A percentile compares a stretch with the other conserved stretches of the same genome.
phyloP scores from a whole-genome alignment of 805 yeast species.

The Metschnikowia anglica region DNA sequence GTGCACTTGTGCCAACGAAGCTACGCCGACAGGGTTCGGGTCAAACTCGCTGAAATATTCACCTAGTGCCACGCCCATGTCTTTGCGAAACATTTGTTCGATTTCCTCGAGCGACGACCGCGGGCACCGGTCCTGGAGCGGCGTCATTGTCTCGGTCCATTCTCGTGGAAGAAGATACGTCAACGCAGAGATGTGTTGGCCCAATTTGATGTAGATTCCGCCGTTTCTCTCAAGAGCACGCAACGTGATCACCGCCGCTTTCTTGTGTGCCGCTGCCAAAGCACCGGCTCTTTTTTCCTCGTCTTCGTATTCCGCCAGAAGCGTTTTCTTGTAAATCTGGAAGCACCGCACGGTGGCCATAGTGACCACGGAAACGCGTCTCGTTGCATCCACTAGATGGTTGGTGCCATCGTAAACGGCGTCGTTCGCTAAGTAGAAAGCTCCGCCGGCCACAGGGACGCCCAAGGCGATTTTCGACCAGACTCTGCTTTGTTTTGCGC shows the following conservation, averaged over 20 bases:
- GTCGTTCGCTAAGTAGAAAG: slow-evolving; percentile 39
- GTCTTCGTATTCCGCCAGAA: slow-evolving; percentile 43
- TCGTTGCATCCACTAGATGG: slow-evolving; percentile 37
- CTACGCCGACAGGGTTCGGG: slow-evolving; percentile 84
- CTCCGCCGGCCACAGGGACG: slow-evolving; percentile 10
- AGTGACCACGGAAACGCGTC: slow-evolving; percentile 62
- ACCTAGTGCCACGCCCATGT: slow-evolving; percentile 58
- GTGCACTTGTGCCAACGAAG: slow-evolving; percentile 96
- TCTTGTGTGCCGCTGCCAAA: slow-evolving; percentile 62
- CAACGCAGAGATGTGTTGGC: slow-evolving; percentile 92
- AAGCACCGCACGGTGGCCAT: slow-evolving; percentile 75
- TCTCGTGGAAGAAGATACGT: slow-evolving; percentile 87
- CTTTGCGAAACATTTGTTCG: slow-evolving; percentile 60
- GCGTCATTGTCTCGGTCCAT: slow-evolving; percentile 95
- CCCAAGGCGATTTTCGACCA: slow-evolving; percentile 16
- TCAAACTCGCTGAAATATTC: slow-evolving; percentile 70
- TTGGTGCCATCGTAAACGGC: slow-evolving; percentile 31
- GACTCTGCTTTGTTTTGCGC: slow-evolving; percentile 1
- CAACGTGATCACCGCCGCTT: slow-evolving; percentile 77
- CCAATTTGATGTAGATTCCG: slow-evolving; percentile 89
- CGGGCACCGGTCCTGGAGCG: slow-evolving; percentile 90
- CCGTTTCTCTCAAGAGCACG: slow-evolving; percentile 81
- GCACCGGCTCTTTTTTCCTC: slow-evolving; percentile 48
- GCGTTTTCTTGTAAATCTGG: slow-evolving; percentile 58
- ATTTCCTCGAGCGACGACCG: slow-evolving; percentile 70